phyloP scores from a whole-genome alignment of 2,329 filamentous ascomycete species.

The Neonectria coccinea region DNA sequence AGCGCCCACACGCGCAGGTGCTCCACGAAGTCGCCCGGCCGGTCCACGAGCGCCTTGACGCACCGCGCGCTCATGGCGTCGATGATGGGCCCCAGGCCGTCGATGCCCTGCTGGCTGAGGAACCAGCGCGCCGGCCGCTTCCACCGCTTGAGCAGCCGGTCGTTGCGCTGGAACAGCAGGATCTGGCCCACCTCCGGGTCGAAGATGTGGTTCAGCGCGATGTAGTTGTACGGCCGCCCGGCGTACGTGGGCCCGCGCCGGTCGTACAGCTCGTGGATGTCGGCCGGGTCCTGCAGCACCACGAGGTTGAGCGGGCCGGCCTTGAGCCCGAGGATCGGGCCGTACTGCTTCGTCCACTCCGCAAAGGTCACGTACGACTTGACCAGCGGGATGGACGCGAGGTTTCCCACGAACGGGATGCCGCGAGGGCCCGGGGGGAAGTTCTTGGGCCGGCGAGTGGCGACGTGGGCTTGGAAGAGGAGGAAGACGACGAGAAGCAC shows the following conservation, averaged over 20 bases:
- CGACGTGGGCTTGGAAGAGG: constrained; percentile 8
- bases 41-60: constrained; percentile 33
- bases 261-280: constrained; percentile 53
- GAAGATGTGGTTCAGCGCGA: constrained; percentile 47
- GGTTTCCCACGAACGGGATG: constrained; percentile 42
- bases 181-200: constrained; percentile 40
- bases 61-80: constrained; percentile 39
- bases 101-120: constrained; percentile 38
- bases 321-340: constrained; percentile 50
- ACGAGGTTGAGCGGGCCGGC: constrained; percentile 49
- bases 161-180: constrained; percentile 40
- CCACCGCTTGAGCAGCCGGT: constrained; percentile 37
- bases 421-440: constrained; percentile 33
- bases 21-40: constrained; percentile 28
- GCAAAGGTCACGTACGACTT: constrained; percentile 46
- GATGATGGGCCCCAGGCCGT: constrained; percentile 30
- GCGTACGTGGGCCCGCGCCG: constrained; percentile 53
- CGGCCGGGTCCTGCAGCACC: constrained; percentile 48
- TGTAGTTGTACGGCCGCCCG: constrained; percentile 49
- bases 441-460: constrained; percentile 26
- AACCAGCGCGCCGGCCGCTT: constrained; percentile 38
- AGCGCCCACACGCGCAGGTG: constrained; percentile 42
- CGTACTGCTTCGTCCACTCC: constrained; percentile 51
- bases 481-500: background rate
- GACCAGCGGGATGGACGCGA: constrained; percentile 41